A percentile compares a stretch with the other conserved stretches of the same genome.
These are phyloP conservation scores for Escovopsis sp. DNA, from an alignment of 2,329 filamentous ascomycete species.

Conservation along the genomic window DNA sequence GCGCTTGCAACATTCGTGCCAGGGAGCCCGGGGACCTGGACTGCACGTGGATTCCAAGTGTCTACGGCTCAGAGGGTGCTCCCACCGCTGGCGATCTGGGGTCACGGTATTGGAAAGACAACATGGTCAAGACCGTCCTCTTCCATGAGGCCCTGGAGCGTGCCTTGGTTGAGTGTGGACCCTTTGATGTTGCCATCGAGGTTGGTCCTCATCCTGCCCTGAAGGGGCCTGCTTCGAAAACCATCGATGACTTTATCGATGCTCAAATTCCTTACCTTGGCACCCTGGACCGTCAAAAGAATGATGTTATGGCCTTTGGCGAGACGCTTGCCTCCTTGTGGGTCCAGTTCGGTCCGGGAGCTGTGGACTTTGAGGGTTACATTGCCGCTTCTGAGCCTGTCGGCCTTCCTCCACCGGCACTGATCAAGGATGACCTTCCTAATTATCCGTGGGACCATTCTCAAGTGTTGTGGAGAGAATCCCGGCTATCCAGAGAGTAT, in stretches of 20 bases:
- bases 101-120: not conserved
- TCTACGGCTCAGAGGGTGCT: not conserved
- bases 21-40: not conserved
- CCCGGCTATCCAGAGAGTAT: not conserved
- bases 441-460: constrained; percentile 1
- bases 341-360: not conserved
- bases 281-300: not conserved
- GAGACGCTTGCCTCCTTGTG: not conserved
- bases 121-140: constrained; percentile 1
- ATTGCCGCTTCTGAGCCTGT: not conserved
- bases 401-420: not conserved
- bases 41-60: not conserved
- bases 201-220: constrained; percentile 1
- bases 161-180: not conserved
- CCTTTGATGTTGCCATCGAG: not conserved
- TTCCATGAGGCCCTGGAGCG: not conserved
- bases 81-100: not conserved
- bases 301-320: not conserved
- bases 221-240: constrained; percentile 1
- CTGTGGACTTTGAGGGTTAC: not conserved
- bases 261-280: not conserved
- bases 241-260: not conserved
- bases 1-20: not conserved
- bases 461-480: not conserved
- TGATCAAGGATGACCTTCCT: not conserved